These are phyloP conservation scores for Acorus gramineus DNA, from an alignment of 106 monocot species.

Conservation along the genomic window DNA sequence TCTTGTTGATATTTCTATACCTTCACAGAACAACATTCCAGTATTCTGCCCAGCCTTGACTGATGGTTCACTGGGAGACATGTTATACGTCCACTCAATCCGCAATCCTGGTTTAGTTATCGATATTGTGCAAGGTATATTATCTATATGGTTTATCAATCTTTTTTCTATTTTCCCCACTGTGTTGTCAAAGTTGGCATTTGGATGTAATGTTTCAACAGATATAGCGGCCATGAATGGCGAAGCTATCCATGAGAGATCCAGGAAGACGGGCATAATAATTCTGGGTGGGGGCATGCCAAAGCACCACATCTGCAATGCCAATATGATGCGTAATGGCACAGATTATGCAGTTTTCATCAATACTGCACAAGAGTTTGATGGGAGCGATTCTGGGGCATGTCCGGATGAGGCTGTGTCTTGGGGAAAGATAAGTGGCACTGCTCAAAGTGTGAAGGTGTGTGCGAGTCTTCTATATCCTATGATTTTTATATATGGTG, in stretches of 20 bases:
- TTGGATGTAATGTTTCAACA: constrained; percentile 9
- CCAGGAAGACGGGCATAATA: constrained; percentile 82
- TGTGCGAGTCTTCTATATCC: background rate
- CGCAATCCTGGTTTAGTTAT: constrained; percentile 64
- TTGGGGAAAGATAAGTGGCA: constrained; percentile 86
- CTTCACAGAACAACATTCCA: constrained; percentile 50
- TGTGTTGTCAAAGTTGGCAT: too few relatives aligned
- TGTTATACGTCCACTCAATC: constrained; percentile 81
- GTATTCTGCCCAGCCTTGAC: constrained; percentile 79
- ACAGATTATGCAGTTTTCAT: constrained; percentile 92
- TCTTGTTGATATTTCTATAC: too few relatives aligned
- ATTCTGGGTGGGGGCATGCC: constrained; percentile 93
- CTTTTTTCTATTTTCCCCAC: too few relatives aligned
- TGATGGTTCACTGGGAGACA: constrained; percentile 90
- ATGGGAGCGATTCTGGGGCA: constrained; percentile 98
- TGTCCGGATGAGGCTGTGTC: constrained; percentile 93
- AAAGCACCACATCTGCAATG: constrained; percentile 88
- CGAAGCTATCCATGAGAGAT: constrained; percentile 72
- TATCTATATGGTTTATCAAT: too few relatives aligned
- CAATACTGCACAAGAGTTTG: constrained; percentile 90
- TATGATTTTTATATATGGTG: too few relatives aligned
- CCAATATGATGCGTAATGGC: constrained; percentile 89
- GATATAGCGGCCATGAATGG: constrained; percentile 81
- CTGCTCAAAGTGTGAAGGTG: constrained; percentile 79
- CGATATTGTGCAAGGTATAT: constrained; percentile 84